Conservation (phyloP, 306 rosid species). For the Parietaria judaica region DNA sequence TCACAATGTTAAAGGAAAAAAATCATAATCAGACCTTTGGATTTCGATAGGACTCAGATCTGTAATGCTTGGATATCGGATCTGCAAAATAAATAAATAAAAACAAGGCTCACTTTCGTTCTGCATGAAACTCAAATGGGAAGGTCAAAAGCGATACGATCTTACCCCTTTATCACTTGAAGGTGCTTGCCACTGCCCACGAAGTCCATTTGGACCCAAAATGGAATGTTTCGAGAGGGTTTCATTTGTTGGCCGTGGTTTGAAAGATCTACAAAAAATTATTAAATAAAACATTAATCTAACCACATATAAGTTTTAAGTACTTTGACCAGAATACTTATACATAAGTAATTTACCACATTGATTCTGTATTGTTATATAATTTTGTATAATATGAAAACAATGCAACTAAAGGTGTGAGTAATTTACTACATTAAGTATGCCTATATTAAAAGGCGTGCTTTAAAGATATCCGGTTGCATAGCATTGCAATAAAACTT, state of each 20-base stretch:
- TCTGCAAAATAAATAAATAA: slow-evolving; percentile 43
- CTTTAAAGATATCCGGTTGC: too few species aligned
- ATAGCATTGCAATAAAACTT: too few species aligned
- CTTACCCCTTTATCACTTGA: slow-evolving; percentile 64
- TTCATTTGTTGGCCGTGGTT: slow-evolving; percentile 63
- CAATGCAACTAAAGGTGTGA: too few species aligned
- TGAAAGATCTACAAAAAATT: slow-evolving; percentile 47
- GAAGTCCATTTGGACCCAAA: slow-evolving; percentile 80
- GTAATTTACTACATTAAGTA: too few species aligned
- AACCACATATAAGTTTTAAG: not conserved
- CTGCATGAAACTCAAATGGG: slow-evolving; percentile 19
- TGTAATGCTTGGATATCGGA: slow-evolving; percentile 67
- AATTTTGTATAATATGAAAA: too few species aligned
- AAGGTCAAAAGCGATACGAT: slow-evolving; percentile 15
- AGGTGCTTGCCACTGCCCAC: slow-evolving; percentile 75
- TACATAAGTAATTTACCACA: too few species aligned
- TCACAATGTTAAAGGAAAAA: slow-evolving; percentile 6
- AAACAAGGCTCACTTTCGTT: slow-evolving; percentile 31
- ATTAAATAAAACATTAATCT: slow-evolving; percentile 13
- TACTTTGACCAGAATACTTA: too few species aligned
- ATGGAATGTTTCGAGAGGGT: slow-evolving; percentile 85
- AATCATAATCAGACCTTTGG: slow-evolving; percentile 50
- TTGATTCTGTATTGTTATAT: too few species aligned
- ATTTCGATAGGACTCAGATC: slow-evolving; percentile 65
- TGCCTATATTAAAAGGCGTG: too few species aligned